phyloP scores from a whole-genome alignment of 768 basidiomycete species.

The Suillus subluteus region DNA sequence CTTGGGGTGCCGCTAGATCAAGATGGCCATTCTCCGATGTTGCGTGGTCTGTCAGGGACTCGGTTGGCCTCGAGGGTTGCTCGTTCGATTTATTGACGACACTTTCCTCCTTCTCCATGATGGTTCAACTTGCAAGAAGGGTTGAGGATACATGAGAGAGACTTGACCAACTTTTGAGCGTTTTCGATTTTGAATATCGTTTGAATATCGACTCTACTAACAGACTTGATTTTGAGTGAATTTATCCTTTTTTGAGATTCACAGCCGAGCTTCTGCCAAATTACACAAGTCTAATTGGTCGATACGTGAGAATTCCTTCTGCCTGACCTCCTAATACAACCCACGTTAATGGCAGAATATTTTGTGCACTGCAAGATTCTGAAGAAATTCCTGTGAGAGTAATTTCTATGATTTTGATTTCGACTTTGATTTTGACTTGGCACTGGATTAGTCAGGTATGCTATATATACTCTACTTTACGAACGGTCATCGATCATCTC shows the following conservation, averaged over 20 bases:
- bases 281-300: not conserved
- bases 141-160: not conserved
- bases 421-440: not conserved
- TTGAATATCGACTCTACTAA: not conserved
- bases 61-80: too few relatives aligned
- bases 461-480: not conserved
- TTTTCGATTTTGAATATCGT: not conserved
- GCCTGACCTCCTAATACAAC: not conserved
- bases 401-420: not conserved
- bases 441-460: not conserved
- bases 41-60: not conserved
- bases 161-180: not conserved
- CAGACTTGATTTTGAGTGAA: not conserved
- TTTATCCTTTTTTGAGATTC: not conserved
- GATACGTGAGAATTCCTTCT: not conserved
- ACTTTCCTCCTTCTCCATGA: not conserved
- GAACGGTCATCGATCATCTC: too few relatives aligned
- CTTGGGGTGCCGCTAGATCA: conserved; percentile 3
- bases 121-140: not conserved
- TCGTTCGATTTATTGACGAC: not conserved
- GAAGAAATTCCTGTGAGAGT: not conserved
- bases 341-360: not conserved
- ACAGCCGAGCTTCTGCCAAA: not conserved
- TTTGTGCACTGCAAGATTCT: not conserved
- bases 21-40: not conserved